Percentiles rank a stretch among this genome's conserved stretches.
Conservation (phyloP, 2,329 filamentous ascomycete genomes). For the Colletotrichum sp. region DNA sequence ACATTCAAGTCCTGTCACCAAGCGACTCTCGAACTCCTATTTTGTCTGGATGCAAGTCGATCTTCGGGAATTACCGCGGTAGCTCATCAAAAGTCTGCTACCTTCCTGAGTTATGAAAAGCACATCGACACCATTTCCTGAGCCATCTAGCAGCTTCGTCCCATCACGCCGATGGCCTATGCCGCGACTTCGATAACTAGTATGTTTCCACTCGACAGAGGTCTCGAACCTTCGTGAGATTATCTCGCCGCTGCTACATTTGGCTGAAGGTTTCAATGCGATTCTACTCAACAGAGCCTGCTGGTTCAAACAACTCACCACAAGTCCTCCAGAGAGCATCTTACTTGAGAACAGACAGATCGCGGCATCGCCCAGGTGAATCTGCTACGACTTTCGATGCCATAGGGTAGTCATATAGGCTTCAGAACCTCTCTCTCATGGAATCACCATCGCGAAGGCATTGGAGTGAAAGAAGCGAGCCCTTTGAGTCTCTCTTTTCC, state of each 20-base stretch:
- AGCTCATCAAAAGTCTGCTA: not conserved
- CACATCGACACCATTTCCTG: not conserved
- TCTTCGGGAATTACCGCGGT: fast-evolving
- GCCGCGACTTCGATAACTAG: fast-evolving
- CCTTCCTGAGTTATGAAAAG: not conserved
- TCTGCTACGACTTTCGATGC: not conserved
- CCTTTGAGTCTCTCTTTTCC: fast-evolving
- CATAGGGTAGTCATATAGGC: fast-evolving
- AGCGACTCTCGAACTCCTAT: not conserved
- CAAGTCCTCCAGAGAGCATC: fast-evolving
- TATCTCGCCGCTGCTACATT: fast-evolving
- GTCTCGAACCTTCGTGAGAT: not conserved
- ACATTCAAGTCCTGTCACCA: not conserved
- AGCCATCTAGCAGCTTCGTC: not conserved
- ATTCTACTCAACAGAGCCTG: not conserved
- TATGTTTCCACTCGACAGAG: not conserved
- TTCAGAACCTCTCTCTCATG: not conserved
- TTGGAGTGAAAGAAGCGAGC: not conserved
- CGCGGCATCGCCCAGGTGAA: not conserved
- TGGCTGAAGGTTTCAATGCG: not conserved
- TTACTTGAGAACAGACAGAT: not conserved
- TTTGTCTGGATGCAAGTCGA: not conserved
- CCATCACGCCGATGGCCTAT: not conserved
- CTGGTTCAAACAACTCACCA: fast-evolving
- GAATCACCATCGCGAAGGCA: fast-evolving